Evolutionary conservation across 2,329 filamentous ascomycete species (phyloP), one percentile per base, ranked within the genome.

Genomic region (Trichophyton mentagrophytes): DNA sequence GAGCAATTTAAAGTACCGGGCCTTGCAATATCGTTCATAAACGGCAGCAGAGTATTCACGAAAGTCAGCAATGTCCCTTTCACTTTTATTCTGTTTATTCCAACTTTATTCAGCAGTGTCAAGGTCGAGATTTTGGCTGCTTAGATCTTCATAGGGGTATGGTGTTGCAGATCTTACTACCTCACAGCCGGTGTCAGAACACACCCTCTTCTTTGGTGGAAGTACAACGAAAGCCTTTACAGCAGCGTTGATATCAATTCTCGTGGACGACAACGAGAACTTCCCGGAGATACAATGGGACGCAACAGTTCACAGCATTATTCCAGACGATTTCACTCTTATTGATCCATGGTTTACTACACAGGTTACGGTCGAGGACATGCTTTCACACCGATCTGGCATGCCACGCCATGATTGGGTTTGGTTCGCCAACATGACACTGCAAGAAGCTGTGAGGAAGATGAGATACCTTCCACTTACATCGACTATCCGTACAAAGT

Each of bases 171-270:
- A 62, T n/a, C 67, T 74, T 11, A 68, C 74, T 5, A 68, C 67
- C 25, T 58, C 44, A 20, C 72, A 68, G 0, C 68, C 70, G 1
- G 74, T 74, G 13, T 77, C 73, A 0, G 67, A 74, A 2, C 70
- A 78, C 42, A 82, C 80, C 0, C 72, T 84, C 6, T 84, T 80
- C 70, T 80, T 79, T 62, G 74, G 73, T 3, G 82, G 76, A 3
- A 82, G 79, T 38, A 82, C 76, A 0, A 81, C 80, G 15, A 85
- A 84, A 66, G 78, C 80, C 2, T 76, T 81, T 46, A 78, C 77
- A 0, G 76, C 78, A 1, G 80, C 80, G 1, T 73, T 74, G 0
- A 68, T 85, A 1, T 75, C 78, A 1, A 67, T 82, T 3, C 76
- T 69, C 2, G 65, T 69, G 13, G 64, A 67, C 36, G 67, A 69